Conservation (phyloP, 306 rosid genomes). For the Ochetophila trinervis region DNA sequence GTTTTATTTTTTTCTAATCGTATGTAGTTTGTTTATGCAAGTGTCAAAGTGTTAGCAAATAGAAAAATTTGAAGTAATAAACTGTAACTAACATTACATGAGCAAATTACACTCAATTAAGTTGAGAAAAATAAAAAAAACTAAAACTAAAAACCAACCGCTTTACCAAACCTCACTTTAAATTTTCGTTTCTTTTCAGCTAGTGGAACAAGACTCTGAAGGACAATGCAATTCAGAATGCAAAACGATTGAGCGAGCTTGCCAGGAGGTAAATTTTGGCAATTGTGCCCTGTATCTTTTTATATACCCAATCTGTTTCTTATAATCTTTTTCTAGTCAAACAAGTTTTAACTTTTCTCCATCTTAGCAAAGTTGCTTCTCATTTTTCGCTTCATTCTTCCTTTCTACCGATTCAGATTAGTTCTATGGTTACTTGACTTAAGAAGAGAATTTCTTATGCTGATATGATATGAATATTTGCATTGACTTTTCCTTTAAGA, state of each 20-base stretch:
- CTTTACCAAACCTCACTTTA: no score
- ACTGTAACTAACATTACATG: no score
- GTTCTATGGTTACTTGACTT: not conserved
- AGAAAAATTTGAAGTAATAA: no score
- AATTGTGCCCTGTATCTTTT: not conserved
- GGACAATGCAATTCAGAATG: constrained; percentile 98
- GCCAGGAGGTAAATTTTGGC: constrained; percentile 59
- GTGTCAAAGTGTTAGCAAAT: no score
- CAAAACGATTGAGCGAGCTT: constrained; percentile 90
- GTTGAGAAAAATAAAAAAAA: no score
- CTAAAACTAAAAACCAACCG: no score
- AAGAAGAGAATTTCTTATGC: not conserved
- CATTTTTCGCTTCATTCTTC: not conserved
- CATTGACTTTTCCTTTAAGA: not conserved
- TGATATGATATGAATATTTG: not conserved
- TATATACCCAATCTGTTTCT: not conserved
- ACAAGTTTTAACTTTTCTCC: not conserved
- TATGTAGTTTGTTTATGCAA: no score
- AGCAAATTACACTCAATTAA: no score
- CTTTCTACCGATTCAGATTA: not conserved
- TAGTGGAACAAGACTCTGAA: constrained; percentile 86
- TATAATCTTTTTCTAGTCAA: not conserved
- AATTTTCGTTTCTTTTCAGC: constrained; percentile 42
- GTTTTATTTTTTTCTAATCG: no score
- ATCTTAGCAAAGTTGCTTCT: not conserved